Base-by-base conservation (phyloP, 768 basidiomycete genomes). In the Lactarius hatsudake region DNA sequence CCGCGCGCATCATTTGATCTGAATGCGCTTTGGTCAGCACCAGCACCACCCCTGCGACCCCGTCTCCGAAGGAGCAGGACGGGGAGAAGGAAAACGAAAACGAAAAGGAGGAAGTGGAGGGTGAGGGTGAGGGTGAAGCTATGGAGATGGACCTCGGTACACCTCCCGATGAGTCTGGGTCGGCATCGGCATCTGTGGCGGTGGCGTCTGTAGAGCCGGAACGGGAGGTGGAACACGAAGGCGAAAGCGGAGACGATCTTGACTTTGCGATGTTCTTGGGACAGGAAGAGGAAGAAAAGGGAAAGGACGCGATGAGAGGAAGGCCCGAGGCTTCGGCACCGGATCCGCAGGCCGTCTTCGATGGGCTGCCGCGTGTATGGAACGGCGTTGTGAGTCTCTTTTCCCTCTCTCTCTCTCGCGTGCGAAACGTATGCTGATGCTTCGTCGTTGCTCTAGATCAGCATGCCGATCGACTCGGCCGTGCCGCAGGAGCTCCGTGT, bases 201-300 rank as follows among this genome's bases (percentile, higher is more conserved):
- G 18, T 34, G 55, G 30, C 17, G 32, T 34, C 32, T 30, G 55
- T 32, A 12, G 55, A 56, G 55, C 28, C 67, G 66, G 62, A 62
- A 30, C 60, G 71, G 28, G 72, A 73, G 17, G 32, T 34, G 55
- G 32, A 34, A 28, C 72, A 73, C 60, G 84, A 82, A 69, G 82
- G 87, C 12, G 86, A 87, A 63, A 93, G 93, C 76, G 65, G 65
- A 15, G 61, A 63, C 10, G 62, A 67, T 36, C 85, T 87, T 69
- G 94, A 94, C 74, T 94, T 96, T 72, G 94, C 94, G 71, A 90
- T 93, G 87, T 88, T 93, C 73, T 77, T 95, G 45, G 66, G 61
- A 42, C 61, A 67, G 54, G 84, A 86, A 65, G 86, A 90, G 65
- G 84, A 87, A 40, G 61, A 67, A 0, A 62, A 53, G 61, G 61